Evolutionary conservation across 352 stramenopile genomes (phyloP), one percentile per base, ranked within the genome.

Genomic region (Phytophthora ohioensis): DNA sequence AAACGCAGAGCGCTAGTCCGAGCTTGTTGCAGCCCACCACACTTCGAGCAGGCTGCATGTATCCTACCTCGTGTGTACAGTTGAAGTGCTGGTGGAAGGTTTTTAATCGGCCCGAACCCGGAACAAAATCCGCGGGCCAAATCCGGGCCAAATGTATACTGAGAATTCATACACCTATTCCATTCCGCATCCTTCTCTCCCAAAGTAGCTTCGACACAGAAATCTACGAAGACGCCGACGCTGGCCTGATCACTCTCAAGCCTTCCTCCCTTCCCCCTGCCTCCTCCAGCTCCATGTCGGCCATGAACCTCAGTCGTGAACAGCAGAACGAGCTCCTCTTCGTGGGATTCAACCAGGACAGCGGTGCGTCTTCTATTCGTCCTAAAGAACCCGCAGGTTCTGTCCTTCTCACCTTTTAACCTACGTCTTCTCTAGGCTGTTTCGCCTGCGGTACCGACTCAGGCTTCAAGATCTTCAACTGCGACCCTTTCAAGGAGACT

Each of bases 381-480:
- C 27, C 6, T n/a, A 5, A 35, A 49, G 8, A 48, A 48, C 38
- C 4, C 9, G 13, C 21, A 46, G 27, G 13, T n/a, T 43, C 15
- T 6, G 13, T 21, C 35, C 12, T 46, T 56, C 45, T 48, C 34
- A 53, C 9, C 46, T 49, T 53, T 43, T 57, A 2, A 27, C 39
- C 34, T 21, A 41, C 36, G 38, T 0, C 57, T 6, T 57, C 13
- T 38, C 13, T 48, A 97, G 92, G 94, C 43, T 98, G 94, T 78
- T 98, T 98, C 67, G 91, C 94, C 11, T 98, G 92, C 51, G 97
- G 97, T 21, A 99, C 97, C 3, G 94, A 97, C 60, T 94, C 87
- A 15, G 98, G 98, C 27, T 99, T 99, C 82, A 93, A 97, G 59
- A 99, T 99, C 66, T 99, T 98, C 82, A 99, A 99, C 79, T 97